Evolutionary conservation across 306 rosid species (phyloP).

Genomic region (Malus fusca): DNA sequence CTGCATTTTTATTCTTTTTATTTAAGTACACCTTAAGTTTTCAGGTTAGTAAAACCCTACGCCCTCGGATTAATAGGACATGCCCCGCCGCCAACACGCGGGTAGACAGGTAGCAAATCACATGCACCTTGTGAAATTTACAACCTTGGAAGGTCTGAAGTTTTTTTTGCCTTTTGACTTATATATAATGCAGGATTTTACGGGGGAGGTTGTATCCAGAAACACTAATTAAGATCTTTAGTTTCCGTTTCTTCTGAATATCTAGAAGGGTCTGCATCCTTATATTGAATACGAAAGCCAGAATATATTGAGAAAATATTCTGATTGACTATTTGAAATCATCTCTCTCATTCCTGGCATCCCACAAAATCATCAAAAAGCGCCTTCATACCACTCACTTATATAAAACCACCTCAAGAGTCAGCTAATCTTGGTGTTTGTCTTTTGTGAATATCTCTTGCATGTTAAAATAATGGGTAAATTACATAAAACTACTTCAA

Average conservation of each 20-base stretch:
- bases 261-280: constrained; percentile 1
- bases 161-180: not conserved
- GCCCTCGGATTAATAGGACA: too few relatives aligned
- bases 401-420: not conserved
- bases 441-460: not conserved
- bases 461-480: not conserved
- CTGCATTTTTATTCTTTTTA: not conserved
- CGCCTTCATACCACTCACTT: not conserved
- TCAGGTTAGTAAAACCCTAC: too few relatives aligned
- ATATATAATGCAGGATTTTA: not conserved
- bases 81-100: too few relatives aligned
- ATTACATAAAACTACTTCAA: too few relatives aligned
- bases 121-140: too few relatives aligned
- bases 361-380: not conserved
- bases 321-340: not conserved
- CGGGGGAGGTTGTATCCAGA: not conserved
- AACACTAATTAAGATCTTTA: not conserved
- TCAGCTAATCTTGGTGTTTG: not conserved
- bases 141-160: not conserved
- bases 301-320: not conserved
- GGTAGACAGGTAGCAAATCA: too few relatives aligned
- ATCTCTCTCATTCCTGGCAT: not conserved
- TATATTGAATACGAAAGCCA: not conserved
- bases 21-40: too few relatives aligned
- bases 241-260: too few relatives aligned